Evolutionary conservation across 202 grass and related monocot species (phyloP).

Genomic region (Bolboschoenoplectus hybrid): DNA sequence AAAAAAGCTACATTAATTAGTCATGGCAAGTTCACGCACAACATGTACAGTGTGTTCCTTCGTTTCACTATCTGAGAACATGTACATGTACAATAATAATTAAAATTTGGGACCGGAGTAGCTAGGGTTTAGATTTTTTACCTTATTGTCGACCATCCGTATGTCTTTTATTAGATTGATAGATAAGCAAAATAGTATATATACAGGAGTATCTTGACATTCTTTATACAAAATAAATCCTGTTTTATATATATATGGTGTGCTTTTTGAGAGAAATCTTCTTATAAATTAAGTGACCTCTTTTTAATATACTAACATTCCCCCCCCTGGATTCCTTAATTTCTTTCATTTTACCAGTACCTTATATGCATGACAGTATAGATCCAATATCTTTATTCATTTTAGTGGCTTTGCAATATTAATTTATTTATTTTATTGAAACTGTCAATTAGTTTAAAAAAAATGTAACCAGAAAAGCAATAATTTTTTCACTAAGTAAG

Average conservation of each 20-base stretch:
- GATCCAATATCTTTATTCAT: background rate
- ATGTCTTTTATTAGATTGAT: background rate
- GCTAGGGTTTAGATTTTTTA: background rate
- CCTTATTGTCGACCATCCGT: background rate
- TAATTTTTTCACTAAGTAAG: background rate
- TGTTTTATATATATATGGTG: background rate
- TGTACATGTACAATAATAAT: background rate
- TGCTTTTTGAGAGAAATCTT: background rate
- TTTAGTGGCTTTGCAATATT: background rate
- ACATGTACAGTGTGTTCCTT: background rate
- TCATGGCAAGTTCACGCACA: slow-evolving; percentile 10
- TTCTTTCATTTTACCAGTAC: too few species aligned
- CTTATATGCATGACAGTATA: background rate
- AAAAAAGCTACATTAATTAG: background rate
- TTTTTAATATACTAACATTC: too few species aligned
- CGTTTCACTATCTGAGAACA: background rate
- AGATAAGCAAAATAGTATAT: background rate
- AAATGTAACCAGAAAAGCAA: background rate
- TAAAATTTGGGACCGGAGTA: background rate
- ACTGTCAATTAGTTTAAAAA: background rate
- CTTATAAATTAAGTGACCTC: background rate
- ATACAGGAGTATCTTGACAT: background rate
- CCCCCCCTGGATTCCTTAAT: too few species aligned
- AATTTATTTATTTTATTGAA: background rate
- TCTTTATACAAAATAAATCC: background rate